Percentiles rank a stretch among this genome's conserved stretches.
These are phyloP conservation scores for Tolypocladium tundrense DNA, from an alignment of 2,329 filamentous ascomycete genomes.

Conservation along the genomic window DNA sequence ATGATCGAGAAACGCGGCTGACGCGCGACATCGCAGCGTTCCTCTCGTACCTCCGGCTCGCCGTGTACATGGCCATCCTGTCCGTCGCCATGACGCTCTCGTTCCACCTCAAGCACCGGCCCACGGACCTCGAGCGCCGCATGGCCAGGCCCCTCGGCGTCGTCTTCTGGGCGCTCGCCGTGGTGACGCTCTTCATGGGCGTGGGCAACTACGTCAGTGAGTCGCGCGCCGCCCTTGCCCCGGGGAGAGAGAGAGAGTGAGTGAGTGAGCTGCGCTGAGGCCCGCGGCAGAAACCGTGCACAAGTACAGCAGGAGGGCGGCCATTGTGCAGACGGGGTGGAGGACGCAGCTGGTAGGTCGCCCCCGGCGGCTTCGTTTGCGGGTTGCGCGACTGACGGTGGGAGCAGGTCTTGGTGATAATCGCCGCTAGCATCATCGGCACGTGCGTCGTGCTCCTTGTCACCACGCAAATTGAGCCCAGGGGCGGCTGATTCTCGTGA, in stretches of 20 bases:
- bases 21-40: constrained; percentile 43
- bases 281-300: constrained; percentile 52
- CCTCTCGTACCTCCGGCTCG: constrained; percentile 81
- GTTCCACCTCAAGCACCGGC: constrained; percentile 75
- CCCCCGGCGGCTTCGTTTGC: not conserved
- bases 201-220: constrained; percentile 78
- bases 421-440: constrained; percentile 53
- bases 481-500: not conserved
- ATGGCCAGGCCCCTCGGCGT: constrained; percentile 78
- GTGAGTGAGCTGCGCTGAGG: not conserved
- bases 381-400: not conserved
- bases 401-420: constrained; percentile 47
- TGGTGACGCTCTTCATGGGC: constrained; percentile 68
- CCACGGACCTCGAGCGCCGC: constrained; percentile 58
- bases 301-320: constrained; percentile 66
- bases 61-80: constrained; percentile 85
- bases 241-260: too few species aligned
- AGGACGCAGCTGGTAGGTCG: constrained; percentile 71
- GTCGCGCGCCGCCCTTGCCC: not conserved
- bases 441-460: constrained; percentile 55
- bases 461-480: constrained; percentile 25
- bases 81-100: constrained; percentile 83
- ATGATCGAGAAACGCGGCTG: not conserved
- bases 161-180: constrained; percentile 75
- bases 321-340: constrained; percentile 87